Conservation (phyloP, 148 eudicot genomes). For the Rhododendron simsii region DNA sequence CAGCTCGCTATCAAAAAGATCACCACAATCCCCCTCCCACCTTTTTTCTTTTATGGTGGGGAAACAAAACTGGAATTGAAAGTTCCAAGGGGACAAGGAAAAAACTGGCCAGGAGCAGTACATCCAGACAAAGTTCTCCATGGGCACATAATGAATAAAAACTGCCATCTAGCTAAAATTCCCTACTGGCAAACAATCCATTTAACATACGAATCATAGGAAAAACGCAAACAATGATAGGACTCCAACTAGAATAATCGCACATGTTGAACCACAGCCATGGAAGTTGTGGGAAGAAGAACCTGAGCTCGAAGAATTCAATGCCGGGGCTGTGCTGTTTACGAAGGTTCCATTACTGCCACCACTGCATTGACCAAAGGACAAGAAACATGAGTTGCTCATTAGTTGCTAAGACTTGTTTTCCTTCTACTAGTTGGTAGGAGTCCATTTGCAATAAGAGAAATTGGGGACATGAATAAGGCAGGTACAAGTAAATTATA, state of each 20-base stretch:
- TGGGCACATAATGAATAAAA: background rate
- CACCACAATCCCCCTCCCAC: background rate
- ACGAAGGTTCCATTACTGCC: slow-evolving; percentile 37
- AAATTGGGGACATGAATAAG: background rate
- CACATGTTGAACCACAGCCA: slow-evolving; percentile 9
- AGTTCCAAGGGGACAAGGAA: background rate
- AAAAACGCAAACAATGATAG: slow-evolving; percentile 22
- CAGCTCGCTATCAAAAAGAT: background rate
- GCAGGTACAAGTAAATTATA: background rate
- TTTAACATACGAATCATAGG: slow-evolving; percentile 9
- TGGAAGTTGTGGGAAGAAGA: slow-evolving; percentile 13
- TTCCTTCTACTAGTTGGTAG: background rate
- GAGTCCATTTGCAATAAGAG: background rate
- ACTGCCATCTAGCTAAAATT: background rate
- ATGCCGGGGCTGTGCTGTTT: slow-evolving; percentile 50
- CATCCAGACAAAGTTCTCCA: background rate
- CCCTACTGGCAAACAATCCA: background rate
- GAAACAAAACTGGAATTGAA: slow-evolving; percentile 17
- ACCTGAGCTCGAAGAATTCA: slow-evolving; percentile 43
- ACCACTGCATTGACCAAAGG: slow-evolving; percentile 11
- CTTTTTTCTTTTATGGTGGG: background rate
- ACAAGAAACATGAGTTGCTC: background rate
- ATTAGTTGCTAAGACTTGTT: background rate
- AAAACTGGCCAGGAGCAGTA: background rate
- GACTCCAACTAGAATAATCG: slow-evolving; percentile 14